Evolutionary conservation across 2,329 filamentous ascomycete species (phyloP).

Genomic region (Paecilomyces fulvus): DNA sequence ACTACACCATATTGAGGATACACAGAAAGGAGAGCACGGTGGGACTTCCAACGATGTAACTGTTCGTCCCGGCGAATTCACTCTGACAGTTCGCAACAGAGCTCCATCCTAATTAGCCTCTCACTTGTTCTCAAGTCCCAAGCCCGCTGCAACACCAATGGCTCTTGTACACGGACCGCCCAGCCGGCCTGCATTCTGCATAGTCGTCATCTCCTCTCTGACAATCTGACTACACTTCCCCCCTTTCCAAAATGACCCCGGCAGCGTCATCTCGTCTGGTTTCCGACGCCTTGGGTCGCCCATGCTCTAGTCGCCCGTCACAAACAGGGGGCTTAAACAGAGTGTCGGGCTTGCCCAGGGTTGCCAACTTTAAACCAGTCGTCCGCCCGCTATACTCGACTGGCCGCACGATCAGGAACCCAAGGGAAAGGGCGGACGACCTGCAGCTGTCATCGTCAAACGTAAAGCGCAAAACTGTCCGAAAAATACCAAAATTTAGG

Average conservation of each 20-base stretch:
- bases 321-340: constrained; percentile 5
- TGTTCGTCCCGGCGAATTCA: background rate
- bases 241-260: background rate
- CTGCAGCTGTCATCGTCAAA: constrained; percentile 1
- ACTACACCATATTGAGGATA: background rate
- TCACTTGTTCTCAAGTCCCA: background rate
- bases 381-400: background rate
- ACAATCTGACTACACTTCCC: background rate
- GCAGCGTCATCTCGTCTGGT: background rate
- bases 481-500: background rate
- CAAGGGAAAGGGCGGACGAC: background rate
- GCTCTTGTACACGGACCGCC: background rate
- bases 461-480: background rate
- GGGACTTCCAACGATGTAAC: background rate
- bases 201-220: background rate
- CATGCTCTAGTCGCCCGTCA: constrained; percentile 9
- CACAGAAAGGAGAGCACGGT: background rate
- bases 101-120: background rate
- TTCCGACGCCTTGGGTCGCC: constrained; percentile 7
- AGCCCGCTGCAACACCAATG: background rate
- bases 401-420: background rate
- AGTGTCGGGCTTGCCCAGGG: background rate
- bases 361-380: background rate
- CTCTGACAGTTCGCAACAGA: background rate
- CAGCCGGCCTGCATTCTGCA: background rate